These are phyloP conservation scores for Gastroboletus turbinatus DNA, from an alignment of 1,284 basidiomycete species.

Conservation along the genomic window DNA sequence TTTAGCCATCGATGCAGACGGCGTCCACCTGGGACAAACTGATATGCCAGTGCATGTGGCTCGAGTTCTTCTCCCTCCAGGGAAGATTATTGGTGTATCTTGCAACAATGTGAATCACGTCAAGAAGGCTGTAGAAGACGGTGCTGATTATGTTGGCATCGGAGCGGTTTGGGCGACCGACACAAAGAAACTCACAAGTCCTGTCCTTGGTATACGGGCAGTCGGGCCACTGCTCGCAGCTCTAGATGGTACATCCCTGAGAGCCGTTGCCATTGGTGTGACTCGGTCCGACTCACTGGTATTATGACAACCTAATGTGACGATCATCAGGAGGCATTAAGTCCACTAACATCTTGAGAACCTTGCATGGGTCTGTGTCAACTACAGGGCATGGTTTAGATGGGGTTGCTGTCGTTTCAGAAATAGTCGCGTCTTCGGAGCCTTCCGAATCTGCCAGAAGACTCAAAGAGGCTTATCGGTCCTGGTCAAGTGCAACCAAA, in stretches of 20 bases:
- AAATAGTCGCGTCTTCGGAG: slow-evolving; percentile 73
- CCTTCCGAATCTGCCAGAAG: slow-evolving; percentile 58
- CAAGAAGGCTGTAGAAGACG: slow-evolving; percentile 51
- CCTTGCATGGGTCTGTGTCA: slow-evolving; percentile 70
- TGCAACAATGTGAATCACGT: slow-evolving; percentile 74
- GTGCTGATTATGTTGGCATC: slow-evolving; percentile 86
- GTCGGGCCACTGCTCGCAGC: slow-evolving; percentile 64
- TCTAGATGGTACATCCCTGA: slow-evolving; percentile 62
- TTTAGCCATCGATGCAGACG: slow-evolving; percentile 73
- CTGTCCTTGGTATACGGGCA: slow-evolving; percentile 61
- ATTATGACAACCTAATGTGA: background rate
- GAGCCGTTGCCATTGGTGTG: slow-evolving; percentile 82
- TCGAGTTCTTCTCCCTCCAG: slow-evolving; percentile 66
- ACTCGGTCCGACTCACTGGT: background rate
- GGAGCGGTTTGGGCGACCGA: slow-evolving; percentile 77
- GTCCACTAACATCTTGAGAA: slow-evolving; percentile 67
- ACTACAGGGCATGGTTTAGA: slow-evolving; percentile 57
- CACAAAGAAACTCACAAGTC: slow-evolving; percentile 68
- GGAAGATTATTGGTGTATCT: slow-evolving; percentile 80
- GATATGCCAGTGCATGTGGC: slow-evolving; percentile 81
- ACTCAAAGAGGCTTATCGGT: slow-evolving; percentile 45
- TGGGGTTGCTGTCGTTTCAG: slow-evolving; percentile 90
- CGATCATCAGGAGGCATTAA: slow-evolving; percentile 76
- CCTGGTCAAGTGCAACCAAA: slow-evolving; percentile 38
- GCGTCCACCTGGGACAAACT: slow-evolving; percentile 89